Base-by-base conservation (phyloP, 179 eudicot genomes). In the Vitellaria paradoxa region DNA sequence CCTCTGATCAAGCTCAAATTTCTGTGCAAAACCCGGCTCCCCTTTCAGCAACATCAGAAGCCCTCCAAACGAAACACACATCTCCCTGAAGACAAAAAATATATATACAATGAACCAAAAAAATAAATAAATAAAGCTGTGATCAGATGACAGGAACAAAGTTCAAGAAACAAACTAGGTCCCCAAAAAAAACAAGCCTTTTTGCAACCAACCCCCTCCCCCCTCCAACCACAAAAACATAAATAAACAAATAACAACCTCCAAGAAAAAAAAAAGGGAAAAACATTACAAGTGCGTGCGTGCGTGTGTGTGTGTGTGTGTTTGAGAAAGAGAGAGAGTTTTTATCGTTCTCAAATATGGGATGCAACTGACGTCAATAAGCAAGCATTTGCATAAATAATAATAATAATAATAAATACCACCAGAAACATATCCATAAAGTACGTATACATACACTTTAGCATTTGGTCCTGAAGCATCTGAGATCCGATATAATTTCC, bases 1-100 rank as follows among this genome's bases (percentile, higher is more conserved):
- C 84, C 83, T 93, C 81, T 91, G 96, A 78, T 94, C 98, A 71
- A 94, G 91, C 76, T 94, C 94, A 72, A 94, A 91, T 78, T 86
- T 88, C 53, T 88, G 85, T 45, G 94, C 86, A 69, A 86, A 87
- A 49, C 89, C 80, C 63, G 89, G 86, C 76, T 94, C 97, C 67
- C 89, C 97, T 81, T 84, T 90, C 79, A 94, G 87, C 94, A 84
- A 78, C 98, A 94, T 94, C 85, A 94, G 83, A 67, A 94, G 93
- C 56, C 98, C 98, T 53, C 92, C 96, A 82, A 79, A 94, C 9
- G 97, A 94, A 23, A 89, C 87, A 81, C 86, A 89, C 8, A 94
- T 87, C 82, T 94, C 98, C 84, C 98, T 93, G 88, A 70, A 77
- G n/a, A n/a, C n/a, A n/a, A n/a, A n/a, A n/a, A n/a, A n/a, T n/a